Percentiles rank a stretch among this genome's conserved stretches.
phyloP scores from a whole-genome alignment of 2,329 filamentous ascomycete species.

The Parastagonospora avenae region DNA sequence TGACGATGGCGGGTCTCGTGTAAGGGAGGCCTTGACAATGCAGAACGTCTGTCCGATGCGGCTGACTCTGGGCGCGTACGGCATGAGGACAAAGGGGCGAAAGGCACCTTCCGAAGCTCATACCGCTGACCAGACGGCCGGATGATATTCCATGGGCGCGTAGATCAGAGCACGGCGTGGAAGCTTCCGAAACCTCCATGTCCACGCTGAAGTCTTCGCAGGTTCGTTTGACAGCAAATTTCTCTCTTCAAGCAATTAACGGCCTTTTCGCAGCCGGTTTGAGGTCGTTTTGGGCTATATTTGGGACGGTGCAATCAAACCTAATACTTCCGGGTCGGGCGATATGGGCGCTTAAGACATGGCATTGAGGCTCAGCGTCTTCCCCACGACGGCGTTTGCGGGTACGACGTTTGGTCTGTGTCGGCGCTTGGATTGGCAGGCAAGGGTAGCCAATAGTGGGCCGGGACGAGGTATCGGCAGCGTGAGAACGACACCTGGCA shows the following conservation, averaged over 20 bases:
- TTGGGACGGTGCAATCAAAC: conserved; percentile 31
- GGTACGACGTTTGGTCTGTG: conserved; percentile 31
- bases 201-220: conserved; percentile 1
- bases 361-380: conserved; percentile 38
- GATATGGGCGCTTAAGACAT: conserved; percentile 35
- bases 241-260: conserved; percentile 35
- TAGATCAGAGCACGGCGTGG: conserved; percentile 28
- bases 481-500: conserved; percentile 19
- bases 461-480: conserved; percentile 8
- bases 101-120: conserved; percentile 8
- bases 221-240: conserved; percentile 25
- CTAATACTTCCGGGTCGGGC: conserved; percentile 30
- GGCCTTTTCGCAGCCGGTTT: conserved; percentile 30
- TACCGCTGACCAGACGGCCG: conserved; percentile 2
- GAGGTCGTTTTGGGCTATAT: conserved; percentile 36
- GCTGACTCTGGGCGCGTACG: conserved; percentile 5
- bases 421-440: conserved; percentile 39
- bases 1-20: conserved; percentile 1
- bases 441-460: conserved; percentile 26
- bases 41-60: conserved; percentile 1
- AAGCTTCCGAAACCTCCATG: conserved; percentile 29
- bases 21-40: conserved; percentile 1
- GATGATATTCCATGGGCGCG: conserved; percentile 30
- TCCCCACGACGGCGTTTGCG: conserved; percentile 31
- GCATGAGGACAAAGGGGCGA: conserved; percentile 1